Conservation (phyloP, 495 filamentous ascomycete species). For the Pyrenula aspistea region DNA sequence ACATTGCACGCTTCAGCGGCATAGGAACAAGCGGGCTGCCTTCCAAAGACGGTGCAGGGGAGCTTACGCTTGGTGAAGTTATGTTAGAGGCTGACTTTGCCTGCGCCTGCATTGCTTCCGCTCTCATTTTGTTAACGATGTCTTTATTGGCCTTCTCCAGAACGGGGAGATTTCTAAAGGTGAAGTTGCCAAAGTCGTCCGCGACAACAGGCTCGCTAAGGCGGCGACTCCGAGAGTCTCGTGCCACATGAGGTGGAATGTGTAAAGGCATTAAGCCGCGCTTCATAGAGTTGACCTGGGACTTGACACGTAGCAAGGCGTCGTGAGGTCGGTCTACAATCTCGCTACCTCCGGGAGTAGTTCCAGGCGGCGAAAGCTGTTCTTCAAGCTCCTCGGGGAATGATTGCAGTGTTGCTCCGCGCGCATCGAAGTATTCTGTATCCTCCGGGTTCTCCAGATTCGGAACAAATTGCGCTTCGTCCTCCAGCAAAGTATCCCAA, state of each 20-base stretch:
- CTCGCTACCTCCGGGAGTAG: constrained; percentile 39
- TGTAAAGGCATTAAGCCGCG: constrained; percentile 87
- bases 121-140: constrained; percentile 87
- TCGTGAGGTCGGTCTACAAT: constrained; percentile 85
- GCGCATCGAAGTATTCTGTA: constrained; percentile 92
- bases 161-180: constrained; percentile 94
- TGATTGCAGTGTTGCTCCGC: constrained; percentile 77
- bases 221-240: constrained; percentile 64
- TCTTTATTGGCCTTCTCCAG: constrained; percentile 98
- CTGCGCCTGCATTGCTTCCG: constrained; percentile 70
- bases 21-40: constrained; percentile 72
- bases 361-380: constrained; percentile 60
- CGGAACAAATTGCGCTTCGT: constrained; percentile 92
- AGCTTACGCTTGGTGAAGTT: constrained; percentile 25
- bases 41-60: constrained; percentile 57
- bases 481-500: constrained; percentile 82
- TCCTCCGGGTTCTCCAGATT: constrained; percentile 88
- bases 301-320: constrained; percentile 79
- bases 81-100: constrained; percentile 22
- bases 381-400: constrained; percentile 93
- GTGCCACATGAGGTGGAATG: constrained; percentile 84
- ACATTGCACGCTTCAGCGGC: constrained; percentile 73
- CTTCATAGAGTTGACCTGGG: constrained; percentile 73
- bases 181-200: constrained; percentile 93
- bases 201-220: constrained; percentile 78